A percentile compares a stretch with the other conserved stretches of the same genome.
Evolutionary conservation across 1,284 basidiomycete species (phyloP).

Genomic region (Fistulina hepatica): DNA sequence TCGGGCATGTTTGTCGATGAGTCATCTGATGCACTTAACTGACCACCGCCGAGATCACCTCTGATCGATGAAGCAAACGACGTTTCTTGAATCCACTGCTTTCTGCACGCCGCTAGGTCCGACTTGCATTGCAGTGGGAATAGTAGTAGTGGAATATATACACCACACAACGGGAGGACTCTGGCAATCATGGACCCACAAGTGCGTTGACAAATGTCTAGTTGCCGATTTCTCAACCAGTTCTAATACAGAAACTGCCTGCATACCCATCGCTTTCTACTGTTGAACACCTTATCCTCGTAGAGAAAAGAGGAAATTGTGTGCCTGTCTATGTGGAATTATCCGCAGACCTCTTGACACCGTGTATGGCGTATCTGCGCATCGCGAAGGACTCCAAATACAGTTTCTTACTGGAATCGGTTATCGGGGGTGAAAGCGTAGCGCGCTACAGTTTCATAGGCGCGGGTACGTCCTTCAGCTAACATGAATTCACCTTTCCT

Average conservation of each 20-base stretch:
- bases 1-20: too few species aligned
- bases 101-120: too few species aligned
- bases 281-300: constrained; percentile 63
- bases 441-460: constrained; percentile 96
- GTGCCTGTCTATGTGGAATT: constrained; percentile 89
- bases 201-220: constrained; percentile 25
- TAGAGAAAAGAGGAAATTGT: constrained; percentile 79
- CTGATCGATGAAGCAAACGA: too few species aligned
- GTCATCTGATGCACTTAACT: too few species aligned
- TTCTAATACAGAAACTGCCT: constrained; percentile 40
- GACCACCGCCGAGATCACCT: too few species aligned
- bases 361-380: constrained; percentile 93
- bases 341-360: constrained; percentile 93
- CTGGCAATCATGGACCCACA: constrained; percentile 44
- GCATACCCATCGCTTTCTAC: constrained; percentile 57
- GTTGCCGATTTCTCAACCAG: constrained; percentile 4
- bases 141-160: too few species aligned
- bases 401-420: constrained; percentile 89
- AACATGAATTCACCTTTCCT: background rate
- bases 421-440: constrained; percentile 83
- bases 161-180: too few species aligned
- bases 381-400: constrained; percentile 87
- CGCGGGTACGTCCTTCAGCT: constrained; percentile 49
- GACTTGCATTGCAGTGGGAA: too few species aligned
- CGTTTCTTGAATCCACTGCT: too few species aligned